phyloP scores from a whole-genome alignment of 345 rosid genomes.

The Aquilaria sinensis region DNA sequence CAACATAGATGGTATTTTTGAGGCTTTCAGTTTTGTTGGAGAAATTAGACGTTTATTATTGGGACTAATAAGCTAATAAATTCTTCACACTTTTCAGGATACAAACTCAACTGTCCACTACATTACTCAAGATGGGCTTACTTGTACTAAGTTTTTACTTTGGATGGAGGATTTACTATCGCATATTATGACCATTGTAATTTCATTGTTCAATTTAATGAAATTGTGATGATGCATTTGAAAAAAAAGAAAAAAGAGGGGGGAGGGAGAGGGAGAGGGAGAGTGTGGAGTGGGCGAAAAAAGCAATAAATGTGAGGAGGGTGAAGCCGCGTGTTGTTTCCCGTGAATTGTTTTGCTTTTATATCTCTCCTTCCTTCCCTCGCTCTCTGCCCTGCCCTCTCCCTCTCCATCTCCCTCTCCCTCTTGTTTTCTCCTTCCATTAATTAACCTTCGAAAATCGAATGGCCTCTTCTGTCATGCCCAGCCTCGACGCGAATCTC shows the following conservation, averaged over 20 bases:
- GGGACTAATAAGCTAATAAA: no score
- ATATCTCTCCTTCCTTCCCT: conserved; percentile 7
- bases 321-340: conserved; percentile 33
- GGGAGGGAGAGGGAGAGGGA: neutral
- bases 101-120: no score
- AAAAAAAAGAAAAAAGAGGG: neutral
- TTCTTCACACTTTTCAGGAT: no score
- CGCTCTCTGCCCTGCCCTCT: conserved; percentile 3
- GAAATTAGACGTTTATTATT: no score
- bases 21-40: no score
- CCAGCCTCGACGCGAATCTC: conserved; percentile 18
- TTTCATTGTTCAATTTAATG: neutral
- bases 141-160: no score
- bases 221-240: neutral
- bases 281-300: neutral
- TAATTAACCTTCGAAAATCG: neutral
- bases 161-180: no score
- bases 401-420: neutral
- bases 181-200: neutral
- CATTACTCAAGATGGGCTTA: no score
- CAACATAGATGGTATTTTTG: no score
- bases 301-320: conserved; percentile 26
- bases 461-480: conserved; percentile 22
- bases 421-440: neutral
- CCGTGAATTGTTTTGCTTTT: conserved; percentile 27